These are phyloP conservation scores for Plasmodium knowlesi DNA, from an alignment of 169 alveolate genomes.

Conservation along the genomic window DNA sequence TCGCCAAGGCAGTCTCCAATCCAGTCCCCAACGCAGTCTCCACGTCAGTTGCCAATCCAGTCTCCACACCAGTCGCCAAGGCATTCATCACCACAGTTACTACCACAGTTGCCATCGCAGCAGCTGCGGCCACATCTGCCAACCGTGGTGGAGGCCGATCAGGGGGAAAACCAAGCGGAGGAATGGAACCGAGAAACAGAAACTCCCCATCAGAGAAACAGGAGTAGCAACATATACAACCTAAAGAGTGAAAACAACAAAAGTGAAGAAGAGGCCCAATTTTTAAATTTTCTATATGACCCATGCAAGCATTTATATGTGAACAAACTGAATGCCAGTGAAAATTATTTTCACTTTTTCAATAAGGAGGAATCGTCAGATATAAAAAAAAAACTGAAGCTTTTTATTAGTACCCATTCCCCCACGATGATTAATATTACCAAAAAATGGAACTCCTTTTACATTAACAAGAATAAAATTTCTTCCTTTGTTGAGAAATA, in stretches of 20 bases:
- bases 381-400: slow-evolving; percentile 39
- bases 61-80: no score
- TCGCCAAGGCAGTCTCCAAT: neutral
- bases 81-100: no score
- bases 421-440: slow-evolving; percentile 65
- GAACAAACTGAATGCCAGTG: neutral
- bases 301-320: slow-evolving; percentile 56
- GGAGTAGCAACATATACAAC: neutral
- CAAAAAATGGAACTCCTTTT: slow-evolving; percentile 52
- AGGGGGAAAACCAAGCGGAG: neutral
- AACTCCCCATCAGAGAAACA: neutral
- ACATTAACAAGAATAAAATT: slow-evolving; percentile 40
- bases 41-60: neutral
- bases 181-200: neutral
- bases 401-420: slow-evolving; percentile 64
- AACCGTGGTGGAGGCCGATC: neutral
- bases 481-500: slow-evolving; percentile 42
- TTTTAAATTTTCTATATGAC: slow-evolving; percentile 43
- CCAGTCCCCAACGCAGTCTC: neutral
- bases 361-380: slow-evolving; percentile 28
- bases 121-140: neutral
- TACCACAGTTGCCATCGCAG: neutral
- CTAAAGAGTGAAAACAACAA: neutral
- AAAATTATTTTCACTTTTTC: slow-evolving; percentile 49
- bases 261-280: slow-evolving; percentile 24